phyloP scores from a whole-genome alignment of 1,284 basidiomycete species.

The Austroboletus niveus region DNA sequence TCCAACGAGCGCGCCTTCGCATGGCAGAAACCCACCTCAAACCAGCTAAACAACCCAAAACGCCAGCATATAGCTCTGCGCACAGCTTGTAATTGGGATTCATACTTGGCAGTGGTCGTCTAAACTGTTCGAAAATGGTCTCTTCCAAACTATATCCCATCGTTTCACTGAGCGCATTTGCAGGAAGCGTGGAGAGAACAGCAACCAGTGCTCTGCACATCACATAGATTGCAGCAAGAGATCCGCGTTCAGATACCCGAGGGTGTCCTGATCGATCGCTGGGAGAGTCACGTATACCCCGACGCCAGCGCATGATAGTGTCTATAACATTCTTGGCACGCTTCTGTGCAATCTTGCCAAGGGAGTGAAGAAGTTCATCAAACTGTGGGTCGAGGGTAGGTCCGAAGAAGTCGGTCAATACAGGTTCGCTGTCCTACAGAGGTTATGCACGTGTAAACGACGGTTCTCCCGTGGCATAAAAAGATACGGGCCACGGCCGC shows the following conservation, averaged over 20 bases:
- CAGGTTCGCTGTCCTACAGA: slow-evolving; percentile 64
- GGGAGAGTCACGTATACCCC: slow-evolving; percentile 70
- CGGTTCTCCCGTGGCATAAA: background rate
- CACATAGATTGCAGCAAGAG: slow-evolving; percentile 81
- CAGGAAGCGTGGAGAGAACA: slow-evolving; percentile 69
- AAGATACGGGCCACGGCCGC: background rate
- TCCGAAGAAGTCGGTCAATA: slow-evolving; percentile 67
- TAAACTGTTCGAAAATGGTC: slow-evolving; percentile 84
- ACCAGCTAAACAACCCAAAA: slow-evolving; percentile 80
- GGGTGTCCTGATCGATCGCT: slow-evolving; percentile 42
- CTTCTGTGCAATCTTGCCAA: slow-evolving; percentile 85
- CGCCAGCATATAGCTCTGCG: slow-evolving; percentile 77
- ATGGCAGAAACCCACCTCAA: slow-evolving; percentile 49
- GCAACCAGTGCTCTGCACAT: slow-evolving; percentile 84
- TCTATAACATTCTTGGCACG: slow-evolving; percentile 85
- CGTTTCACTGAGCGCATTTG: slow-evolving; percentile 74
- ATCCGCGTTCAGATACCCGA: slow-evolving; percentile 64
- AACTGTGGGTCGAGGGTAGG: slow-evolving; percentile 72
- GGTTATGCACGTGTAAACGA: slow-evolving; percentile 7
- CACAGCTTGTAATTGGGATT: slow-evolving; percentile 78
- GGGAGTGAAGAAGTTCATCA: slow-evolving; percentile 77
- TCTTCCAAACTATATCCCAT: slow-evolving; percentile 80
- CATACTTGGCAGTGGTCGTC: slow-evolving; percentile 59
- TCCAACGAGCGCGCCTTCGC: background rate
- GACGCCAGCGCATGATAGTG: slow-evolving; percentile 85